Base-by-base conservation (phyloP, 768 basidiomycete genomes). In the Suillus tomentosus region DNA sequence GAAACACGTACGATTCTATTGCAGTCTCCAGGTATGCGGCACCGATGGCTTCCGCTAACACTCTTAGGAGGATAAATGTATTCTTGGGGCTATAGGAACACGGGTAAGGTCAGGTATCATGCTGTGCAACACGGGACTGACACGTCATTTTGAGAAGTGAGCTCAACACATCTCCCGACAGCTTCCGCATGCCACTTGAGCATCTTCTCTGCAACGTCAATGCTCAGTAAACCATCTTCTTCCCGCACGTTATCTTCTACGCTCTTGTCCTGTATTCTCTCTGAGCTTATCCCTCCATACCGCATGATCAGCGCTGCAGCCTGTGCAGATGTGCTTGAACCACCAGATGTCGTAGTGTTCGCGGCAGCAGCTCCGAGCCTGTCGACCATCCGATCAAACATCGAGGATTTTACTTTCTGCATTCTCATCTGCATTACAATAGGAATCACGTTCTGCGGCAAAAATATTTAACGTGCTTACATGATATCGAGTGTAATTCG, bases 101-200 rank as follows among this genome's bases (percentile, higher is more conserved):
- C 67, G 40, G 66, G 68, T 17, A 10, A 60, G 61, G 45, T 62
- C 57, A n/a, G 11, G 61, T 34, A 15, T 51, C 22, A 50, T 27
- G 19, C 14, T 43, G 42, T 48, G 43, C n/a, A 45, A 50, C 11
- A 4, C 53, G 27, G 42, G 51, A 36, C 93, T 78, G 71, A 97
- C 95, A 96, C 87, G 71, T 99, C 97, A 50, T 85, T 88, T 9
- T 84, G 71, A 13, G 88, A 77, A 71, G 89, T 95, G 55, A 99
- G 79, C 76, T 99, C 97, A 13, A 96, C 92, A 67, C 94, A 96
- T 69, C 97, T 80, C 5, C 97, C 96, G 36, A 97, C 89, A 5
- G 95, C 94, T 74, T 99, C 97, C 2, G 97, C 96, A 76, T 99
- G 97, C 95, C 96, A 98, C 74, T 88, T 93, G 17, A 99, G 79